Conservation (phyloP, 768 basidiomycete species). For the Lepiota brunneoincarnata region DNA sequence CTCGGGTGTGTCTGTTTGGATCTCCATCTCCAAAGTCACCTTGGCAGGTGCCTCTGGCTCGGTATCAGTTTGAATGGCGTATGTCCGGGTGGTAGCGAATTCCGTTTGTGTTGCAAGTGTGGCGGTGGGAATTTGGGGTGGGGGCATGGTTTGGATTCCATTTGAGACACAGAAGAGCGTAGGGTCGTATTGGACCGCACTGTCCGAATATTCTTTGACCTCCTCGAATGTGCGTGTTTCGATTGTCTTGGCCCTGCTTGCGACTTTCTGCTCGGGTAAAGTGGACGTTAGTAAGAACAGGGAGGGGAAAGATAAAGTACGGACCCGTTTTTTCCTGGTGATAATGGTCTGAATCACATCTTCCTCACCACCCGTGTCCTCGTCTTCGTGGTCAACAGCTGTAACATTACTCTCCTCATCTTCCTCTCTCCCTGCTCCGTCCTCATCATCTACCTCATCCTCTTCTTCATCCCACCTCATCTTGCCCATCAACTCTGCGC, state of each 20-base stretch:
- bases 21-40: constrained; percentile 50
- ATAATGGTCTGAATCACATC: constrained; percentile 86
- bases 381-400: constrained; percentile 44
- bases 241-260: constrained; percentile 31
- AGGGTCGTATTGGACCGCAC: constrained; percentile 66
- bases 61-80: constrained; percentile 31
- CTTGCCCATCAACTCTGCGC: constrained; percentile 67
- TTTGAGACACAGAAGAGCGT: constrained; percentile 44
- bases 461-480: constrained; percentile 44
- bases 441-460: constrained; percentile 32
- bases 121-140: constrained; percentile 41
- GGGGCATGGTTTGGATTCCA: constrained; percentile 62
- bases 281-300: not conserved
- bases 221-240: constrained; percentile 49
- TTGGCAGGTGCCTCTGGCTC: constrained; percentile 27
- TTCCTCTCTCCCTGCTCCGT: constrained; percentile 35
- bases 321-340: constrained; percentile 74
- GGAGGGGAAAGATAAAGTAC: constrained; percentile 16
- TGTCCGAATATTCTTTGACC: constrained; percentile 74
- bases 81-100: constrained; percentile 22
- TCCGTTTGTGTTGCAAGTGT: constrained; percentile 63
- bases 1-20: constrained; percentile 58
- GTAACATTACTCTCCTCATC: constrained; percentile 23
- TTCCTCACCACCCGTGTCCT: constrained; percentile 67
- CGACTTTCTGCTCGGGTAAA: constrained; percentile 55